Evolutionary conservation across 2,329 filamentous ascomycete genomes (phyloP), one percentile per base, ranked within the genome.

Genomic region (Penicillium aurantiogriseum): DNA sequence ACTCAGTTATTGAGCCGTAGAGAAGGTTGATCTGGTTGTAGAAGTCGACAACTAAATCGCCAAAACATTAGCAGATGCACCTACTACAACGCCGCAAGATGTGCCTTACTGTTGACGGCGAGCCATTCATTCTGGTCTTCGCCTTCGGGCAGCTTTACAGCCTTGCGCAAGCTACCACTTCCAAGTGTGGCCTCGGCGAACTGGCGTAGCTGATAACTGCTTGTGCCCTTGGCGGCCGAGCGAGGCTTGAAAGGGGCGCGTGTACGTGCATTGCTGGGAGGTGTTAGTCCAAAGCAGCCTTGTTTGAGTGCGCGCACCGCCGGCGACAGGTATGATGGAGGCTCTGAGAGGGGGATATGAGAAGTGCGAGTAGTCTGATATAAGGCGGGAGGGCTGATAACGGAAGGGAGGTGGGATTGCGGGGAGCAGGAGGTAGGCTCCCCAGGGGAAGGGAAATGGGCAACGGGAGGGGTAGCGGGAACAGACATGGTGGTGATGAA

Each of bases 21-120:
- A 99, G 88, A 36, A 99, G 85, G 79, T 99, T 99, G 81, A 99
- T 96, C 78, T 99, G 94, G 81, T 99, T 99, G 85, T 99, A 99
- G 78, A 99, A 99, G 78, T 99, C 94, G 80, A 99, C 94, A 80
- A 99, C 92, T 96, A 66, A 38, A 50, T n/a, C 8, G 23, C 29
- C 35, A 58, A n/a, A 38, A 46, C 19, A 44, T 19, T 21, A 60
- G 77, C 51, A 77, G 56, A 38, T 53, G 36, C 25, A 25, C 31
- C 1, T 17, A 35, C 11, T 31, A n/a, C n/a, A 39, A n/a, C 27
- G 13, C 5, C 40, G 17, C 27, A 17, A 21, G 21, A 11, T 25
- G 6, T 21, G 48, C 42, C 86, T 68, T 80, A 96, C 92, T 90
- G 79, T 99, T 99, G 68, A 99, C 94, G 29, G 94, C 94, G 60